phyloP scores from a whole-genome alignment of 805 yeast genomes.

The Starmerella bombi region DNA sequence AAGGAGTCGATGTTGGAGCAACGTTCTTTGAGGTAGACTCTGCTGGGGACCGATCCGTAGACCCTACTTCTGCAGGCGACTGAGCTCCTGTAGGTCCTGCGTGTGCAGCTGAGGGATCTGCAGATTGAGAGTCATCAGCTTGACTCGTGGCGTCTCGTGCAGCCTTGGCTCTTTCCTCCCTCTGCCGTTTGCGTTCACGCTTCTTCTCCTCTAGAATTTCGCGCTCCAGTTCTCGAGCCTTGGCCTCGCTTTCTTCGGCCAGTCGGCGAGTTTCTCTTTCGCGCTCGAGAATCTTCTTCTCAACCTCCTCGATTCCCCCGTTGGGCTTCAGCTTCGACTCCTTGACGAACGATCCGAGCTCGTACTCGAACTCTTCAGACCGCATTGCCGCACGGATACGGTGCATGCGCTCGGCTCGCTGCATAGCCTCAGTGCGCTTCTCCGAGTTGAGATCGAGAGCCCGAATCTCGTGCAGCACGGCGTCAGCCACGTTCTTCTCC shows the following conservation, averaged over 20 bases:
- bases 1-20: no score
- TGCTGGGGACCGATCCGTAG: no score
- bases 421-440: constrained; percentile 73
- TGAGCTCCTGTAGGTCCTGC: no score
- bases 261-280: constrained; percentile 51
- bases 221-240: constrained; percentile 19
- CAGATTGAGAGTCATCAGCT: background rate
- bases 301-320: constrained; percentile 85
- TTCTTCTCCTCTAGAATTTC: constrained; percentile 12
- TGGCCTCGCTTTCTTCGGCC: constrained; percentile 23
- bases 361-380: constrained; percentile 65
- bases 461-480: constrained; percentile 65
- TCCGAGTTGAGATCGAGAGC: constrained; percentile 76
- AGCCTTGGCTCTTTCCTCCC: background rate
- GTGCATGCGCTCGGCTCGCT: constrained; percentile 70
- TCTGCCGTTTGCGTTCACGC: constrained; percentile 1
- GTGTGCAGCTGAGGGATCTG: background rate
- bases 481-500: constrained; percentile 26
- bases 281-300: constrained; percentile 48
- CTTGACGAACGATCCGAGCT: constrained; percentile 71
- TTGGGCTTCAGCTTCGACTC: constrained; percentile 62
- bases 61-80: no score
- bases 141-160: background rate
- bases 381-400: constrained; percentile 52
- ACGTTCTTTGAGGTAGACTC: no score